Base-by-base conservation (phyloP, 768 basidiomycete genomes). In the Boletellus ananiceps region DNA sequence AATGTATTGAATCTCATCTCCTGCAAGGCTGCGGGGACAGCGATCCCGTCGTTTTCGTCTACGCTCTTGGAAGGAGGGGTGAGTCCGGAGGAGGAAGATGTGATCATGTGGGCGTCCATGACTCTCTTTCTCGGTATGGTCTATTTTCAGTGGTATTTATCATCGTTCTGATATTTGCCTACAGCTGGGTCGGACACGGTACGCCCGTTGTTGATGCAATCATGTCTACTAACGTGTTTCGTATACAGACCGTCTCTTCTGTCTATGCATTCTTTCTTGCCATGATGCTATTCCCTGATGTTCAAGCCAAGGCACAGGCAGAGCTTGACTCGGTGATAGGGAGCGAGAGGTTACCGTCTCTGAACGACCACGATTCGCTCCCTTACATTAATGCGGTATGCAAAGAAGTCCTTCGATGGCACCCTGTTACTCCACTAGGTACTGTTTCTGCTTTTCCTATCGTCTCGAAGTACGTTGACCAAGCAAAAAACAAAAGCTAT, bases 151-250 rank as follows among this genome's bases (percentile, higher is more conserved):
- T 21, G 2, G 5, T 18, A 16, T 4, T 0, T 11, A 4, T 3
- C 36, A 23, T 15, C 8, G 3, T 40, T 5, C 14, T 46, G 13
- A 52, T n/a, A 4, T n/a, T 5, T 15, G 8, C 43, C 41, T 15
- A 3, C 33, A 52, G 62, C 73, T 46, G 78, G 73, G 8, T 74
- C 78, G 0, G 79, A 81, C 52, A 80, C 80, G 41, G 59, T 58
- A 47, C 3, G 5, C 21, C 1, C 14, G 32, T 67, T 69, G 4
- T 60, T 74, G 47, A 72, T 69, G 1, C 53, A 50, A 19, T 61
- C 74, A 1, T 25, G 15, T 76, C 1, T 6, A 0, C 8, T 41
- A 11, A 47, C 12, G 6, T 2, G 16, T 2, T 15, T 13, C 8
- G 0, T 21, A 58, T 8, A 25, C 19, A 58, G 64, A n/a, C 44